Evolutionary conservation across 805 yeast species (phyloP).

Genomic region (Ogataea populi-albae): DNA sequence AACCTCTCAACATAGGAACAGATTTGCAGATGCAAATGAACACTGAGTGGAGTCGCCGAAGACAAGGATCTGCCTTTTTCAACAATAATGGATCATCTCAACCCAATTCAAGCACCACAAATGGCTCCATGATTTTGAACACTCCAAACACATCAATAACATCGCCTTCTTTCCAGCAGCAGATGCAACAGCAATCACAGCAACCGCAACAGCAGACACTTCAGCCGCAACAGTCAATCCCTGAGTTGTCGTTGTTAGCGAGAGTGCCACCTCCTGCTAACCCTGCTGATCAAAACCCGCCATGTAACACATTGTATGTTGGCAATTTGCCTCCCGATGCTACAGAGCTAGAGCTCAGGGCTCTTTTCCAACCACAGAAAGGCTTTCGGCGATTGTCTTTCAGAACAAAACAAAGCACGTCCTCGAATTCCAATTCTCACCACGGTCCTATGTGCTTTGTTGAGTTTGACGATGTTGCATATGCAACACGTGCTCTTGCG

Average conservation of each 20-base stretch:
- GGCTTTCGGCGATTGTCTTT: constrained; percentile 93
- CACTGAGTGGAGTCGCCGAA: constrained; percentile 45
- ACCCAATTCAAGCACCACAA: constrained; percentile 7
- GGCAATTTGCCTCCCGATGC: constrained; percentile 98
- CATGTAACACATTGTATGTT: constrained; percentile 94
- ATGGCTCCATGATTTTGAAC: constrained; percentile 17
- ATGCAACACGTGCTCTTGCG: constrained; percentile 90
- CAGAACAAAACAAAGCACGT: constrained; percentile 59
- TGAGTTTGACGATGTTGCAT: constrained; percentile 93
- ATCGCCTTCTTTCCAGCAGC: constrained; percentile 25
- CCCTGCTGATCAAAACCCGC: constrained; percentile 99
- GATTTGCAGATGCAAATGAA: constrained; percentile 31
- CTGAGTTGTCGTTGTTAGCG: constrained; percentile 70
- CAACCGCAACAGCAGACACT: constrained; percentile 21
- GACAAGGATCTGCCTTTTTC: constrained; percentile 55
- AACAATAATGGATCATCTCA: constrained; percentile 22
- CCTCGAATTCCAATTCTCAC: constrained; percentile 36
- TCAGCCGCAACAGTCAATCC: constrained; percentile 32
- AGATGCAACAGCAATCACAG: constrained; percentile 20
- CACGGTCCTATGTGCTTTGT: constrained; percentile 99
- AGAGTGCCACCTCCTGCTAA: constrained; percentile 90
- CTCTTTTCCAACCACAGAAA: constrained; percentile 79
- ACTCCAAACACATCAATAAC: constrained; percentile 18
- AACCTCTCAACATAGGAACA: constrained; percentile 21
- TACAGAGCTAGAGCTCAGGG: constrained; percentile 86